Evolutionary conservation across 2,329 filamentous ascomycete genomes (phyloP).

Genomic region (Aspergillus unguis): DNA sequence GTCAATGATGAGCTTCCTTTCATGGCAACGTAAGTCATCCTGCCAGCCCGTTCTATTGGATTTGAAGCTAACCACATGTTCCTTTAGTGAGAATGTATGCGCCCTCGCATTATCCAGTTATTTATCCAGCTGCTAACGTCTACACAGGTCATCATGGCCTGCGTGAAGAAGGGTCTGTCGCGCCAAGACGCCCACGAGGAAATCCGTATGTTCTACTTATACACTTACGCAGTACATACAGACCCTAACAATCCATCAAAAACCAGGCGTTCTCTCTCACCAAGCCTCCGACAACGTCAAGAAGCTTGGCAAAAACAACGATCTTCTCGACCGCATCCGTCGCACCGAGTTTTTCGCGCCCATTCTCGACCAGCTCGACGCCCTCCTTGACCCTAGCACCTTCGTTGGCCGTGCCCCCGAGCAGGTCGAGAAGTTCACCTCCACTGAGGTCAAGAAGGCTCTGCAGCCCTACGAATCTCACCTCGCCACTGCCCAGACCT

Average conservation of each 20-base stretch:
- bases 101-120: neutral
- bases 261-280: slow-evolving; percentile 64
- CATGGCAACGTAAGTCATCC: slow-evolving; percentile 65
- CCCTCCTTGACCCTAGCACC: slow-evolving; percentile 61
- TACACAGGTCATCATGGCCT: slow-evolving; percentile 70
- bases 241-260: slow-evolving; percentile 14
- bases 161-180: slow-evolving; percentile 66
- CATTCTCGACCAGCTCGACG: slow-evolving; percentile 66
- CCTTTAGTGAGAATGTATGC: slow-evolving; percentile 32
- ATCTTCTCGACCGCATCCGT: slow-evolving; percentile 75
- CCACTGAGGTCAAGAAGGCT: slow-evolving; percentile 48
- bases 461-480: slow-evolving; percentile 46
- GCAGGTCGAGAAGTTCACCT: slow-evolving; percentile 53
- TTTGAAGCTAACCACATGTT: slow-evolving; percentile 16
- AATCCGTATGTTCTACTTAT: slow-evolving; percentile 54
- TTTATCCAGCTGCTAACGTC: slow-evolving; percentile 18
- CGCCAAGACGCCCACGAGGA: slow-evolving; percentile 83
- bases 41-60: neutral
- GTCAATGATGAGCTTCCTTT: slow-evolving; percentile 79
- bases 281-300: slow-evolving; percentile 70
- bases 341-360: slow-evolving; percentile 69
- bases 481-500: slow-evolving; percentile 36
- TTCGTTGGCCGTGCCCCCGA: slow-evolving; percentile 57
- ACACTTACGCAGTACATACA: neutral
- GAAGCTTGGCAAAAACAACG: slow-evolving; percentile 70